phyloP scores from a whole-genome alignment of 768 basidiomycete species.

The Nidularia sp. region DNA sequence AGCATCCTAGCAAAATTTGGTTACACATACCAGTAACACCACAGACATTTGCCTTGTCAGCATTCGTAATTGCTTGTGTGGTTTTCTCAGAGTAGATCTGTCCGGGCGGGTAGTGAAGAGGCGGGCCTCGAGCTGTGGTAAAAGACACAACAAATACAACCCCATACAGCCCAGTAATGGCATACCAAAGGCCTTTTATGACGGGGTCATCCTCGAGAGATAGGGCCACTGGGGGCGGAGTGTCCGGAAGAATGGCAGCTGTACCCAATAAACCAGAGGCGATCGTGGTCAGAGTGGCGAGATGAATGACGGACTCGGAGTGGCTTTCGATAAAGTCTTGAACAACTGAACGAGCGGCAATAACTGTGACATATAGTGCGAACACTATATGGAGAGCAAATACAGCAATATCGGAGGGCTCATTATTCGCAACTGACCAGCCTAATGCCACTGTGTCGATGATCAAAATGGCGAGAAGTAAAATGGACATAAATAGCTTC shows the following conservation, averaged over 20 bases:
- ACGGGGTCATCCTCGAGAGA: conserved; percentile 13
- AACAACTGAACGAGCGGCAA: conserved; percentile 50
- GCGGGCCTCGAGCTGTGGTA: conserved; percentile 73
- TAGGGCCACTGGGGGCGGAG: conserved; percentile 7
- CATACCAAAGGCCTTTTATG: conserved; percentile 44
- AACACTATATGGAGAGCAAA: conserved; percentile 45
- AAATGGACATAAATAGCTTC: conserved; percentile 46
- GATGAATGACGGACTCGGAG: conserved; percentile 52
- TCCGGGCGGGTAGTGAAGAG: conserved; percentile 69
- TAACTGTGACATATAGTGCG: conserved; percentile 55
- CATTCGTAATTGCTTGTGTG: conserved; percentile 52
- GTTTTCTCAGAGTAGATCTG: conserved; percentile 73
- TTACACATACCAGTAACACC: conserved; percentile 49
- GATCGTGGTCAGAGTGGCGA: conserved; percentile 50
- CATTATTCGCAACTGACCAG: conserved; percentile 36
- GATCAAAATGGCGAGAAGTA: conserved; percentile 42
- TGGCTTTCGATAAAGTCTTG: conserved; percentile 34
- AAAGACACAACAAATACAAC: too few species aligned
- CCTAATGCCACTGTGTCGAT: conserved; percentile 54
- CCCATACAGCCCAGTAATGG: too few species aligned
- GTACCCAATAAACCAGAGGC: conserved; percentile 40
- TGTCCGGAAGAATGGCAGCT: conserved; percentile 55
- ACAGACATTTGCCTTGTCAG: conserved; percentile 72
- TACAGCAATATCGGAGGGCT: conserved; percentile 22
- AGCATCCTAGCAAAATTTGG: too few species aligned